Percentiles rank a stretch among this genome's conserved stretches.
Conservation (phyloP, 805 yeast species). For the Jamesozyma lodderae region DNA sequence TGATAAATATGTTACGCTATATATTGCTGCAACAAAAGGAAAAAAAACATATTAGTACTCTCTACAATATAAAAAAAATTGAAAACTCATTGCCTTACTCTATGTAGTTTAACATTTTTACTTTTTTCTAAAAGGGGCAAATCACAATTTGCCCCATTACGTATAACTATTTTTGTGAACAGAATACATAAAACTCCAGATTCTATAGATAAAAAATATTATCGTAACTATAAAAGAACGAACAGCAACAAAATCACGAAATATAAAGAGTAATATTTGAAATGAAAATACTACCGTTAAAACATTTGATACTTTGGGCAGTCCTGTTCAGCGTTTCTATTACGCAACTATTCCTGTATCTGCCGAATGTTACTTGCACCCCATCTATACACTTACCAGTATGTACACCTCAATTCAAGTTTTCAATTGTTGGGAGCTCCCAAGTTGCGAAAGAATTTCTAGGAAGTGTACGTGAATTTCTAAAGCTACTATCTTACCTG, state of each 20-base stretch:
- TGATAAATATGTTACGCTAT: no score
- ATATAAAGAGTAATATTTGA: neutral
- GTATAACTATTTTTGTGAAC: no score
- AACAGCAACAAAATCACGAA: neutral
- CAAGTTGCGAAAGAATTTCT: conserved; percentile 17
- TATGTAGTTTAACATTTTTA: no score
- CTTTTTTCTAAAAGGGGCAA: no score
- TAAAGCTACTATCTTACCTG: conserved; percentile 23
- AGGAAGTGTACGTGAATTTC: conserved; percentile 18
- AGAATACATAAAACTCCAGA: no score
- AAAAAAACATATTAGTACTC: no score
- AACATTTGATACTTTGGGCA: conserved; percentile 14
- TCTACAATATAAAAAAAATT: no score
- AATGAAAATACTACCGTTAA: neutral
- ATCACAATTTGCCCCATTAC: no score
- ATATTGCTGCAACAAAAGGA: no score
- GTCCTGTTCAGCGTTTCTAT: conserved; percentile 9
- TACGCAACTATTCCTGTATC: conserved; percentile 16
- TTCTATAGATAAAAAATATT: no score
- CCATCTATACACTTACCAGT: conserved; percentile 10
- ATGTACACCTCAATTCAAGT: conserved; percentile 25
- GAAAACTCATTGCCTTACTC: no score
- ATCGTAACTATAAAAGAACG: neutral
- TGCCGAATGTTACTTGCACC: conserved; percentile 23
- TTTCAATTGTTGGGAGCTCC: conserved; percentile 18